Base-by-base conservation (phyloP, 1,284 basidiomycete species). In the Tremellales sp. region DNA sequence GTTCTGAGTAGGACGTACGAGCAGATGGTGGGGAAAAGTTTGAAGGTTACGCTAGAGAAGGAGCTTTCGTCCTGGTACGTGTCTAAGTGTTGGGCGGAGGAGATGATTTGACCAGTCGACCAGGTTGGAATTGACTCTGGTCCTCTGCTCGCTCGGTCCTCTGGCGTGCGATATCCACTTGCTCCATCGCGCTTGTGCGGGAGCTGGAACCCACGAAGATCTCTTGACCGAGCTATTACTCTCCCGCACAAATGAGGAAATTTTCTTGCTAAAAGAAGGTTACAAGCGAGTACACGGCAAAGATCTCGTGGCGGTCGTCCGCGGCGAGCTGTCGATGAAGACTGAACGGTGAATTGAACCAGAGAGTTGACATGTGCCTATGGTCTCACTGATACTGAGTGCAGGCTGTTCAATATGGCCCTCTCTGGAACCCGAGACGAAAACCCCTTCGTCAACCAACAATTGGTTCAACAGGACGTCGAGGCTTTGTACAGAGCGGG, bases 321-420 rank as follows among this genome's bases (percentile, higher is more conserved):
- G 61, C 27, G 72, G 71, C n/a, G 73, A 74, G 48, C 57, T 74
- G 34, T 67, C 63, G 43, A 68, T 71, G 65, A 74, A 74, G 66
- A 74, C 73, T 5, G 70, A 73, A 55, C 53, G 70, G 64, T 68
- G 43, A 55, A 62, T 19, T 16, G 14, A 13, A 18, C 22, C 21
- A 32, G 24, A 5, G 29, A 25, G 12, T 32, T 42, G 22, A 5
- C 38, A 28, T 7, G 6, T 32, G 38, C 6, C 21, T 28, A 10
- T 28, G 5, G n/a, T 45, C 18, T 18, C 22, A 28, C 14, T 16
- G 14, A 26, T 16, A 14, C 28, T 35, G 22, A 6, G 7, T 27
- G 9, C 26, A 66, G 70, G 39, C 61, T 71, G 60, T 72, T 71
- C 61, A 64, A 66, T 56, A 73, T 74, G 71, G 71, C 68, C 7